phyloP scores from a whole-genome alignment of 83 land plant species.

The Thuja plicata region DNA sequence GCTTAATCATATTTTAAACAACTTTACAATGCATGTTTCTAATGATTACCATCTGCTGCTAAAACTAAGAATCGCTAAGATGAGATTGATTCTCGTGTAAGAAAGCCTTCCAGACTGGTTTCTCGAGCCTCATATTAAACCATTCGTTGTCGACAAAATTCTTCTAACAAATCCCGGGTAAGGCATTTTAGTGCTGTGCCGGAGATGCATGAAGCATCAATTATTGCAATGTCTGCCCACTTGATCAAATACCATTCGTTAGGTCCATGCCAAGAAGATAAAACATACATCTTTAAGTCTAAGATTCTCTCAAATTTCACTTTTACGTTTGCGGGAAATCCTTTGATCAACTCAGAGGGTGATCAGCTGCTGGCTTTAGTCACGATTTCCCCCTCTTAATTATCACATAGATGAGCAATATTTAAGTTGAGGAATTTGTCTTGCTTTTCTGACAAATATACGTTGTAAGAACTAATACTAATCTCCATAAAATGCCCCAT shows the following conservation, averaged over 20 bases:
- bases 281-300: not conserved
- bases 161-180: not conserved
- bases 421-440: not conserved
- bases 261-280: not conserved
- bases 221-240: not conserved
- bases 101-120: not conserved
- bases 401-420: not conserved
- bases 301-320: not conserved
- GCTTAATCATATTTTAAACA: too few species aligned
- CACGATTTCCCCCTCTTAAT: not conserved
- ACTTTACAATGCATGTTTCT: not conserved
- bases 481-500: not conserved
- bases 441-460: not conserved
- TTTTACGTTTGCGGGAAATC: not conserved
- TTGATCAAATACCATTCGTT: not conserved
- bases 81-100: not conserved
- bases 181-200: not conserved
- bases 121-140: not conserved
- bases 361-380: not conserved
- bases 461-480: not conserved
- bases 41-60: not conserved
- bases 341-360: not conserved
- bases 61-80: not conserved
- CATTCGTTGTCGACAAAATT: not conserved
- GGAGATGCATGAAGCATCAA: not conserved